These are phyloP conservation scores for Paramarasmius palmivorus DNA, from an alignment of 1,284 basidiomycete species.

Conservation along the genomic window DNA sequence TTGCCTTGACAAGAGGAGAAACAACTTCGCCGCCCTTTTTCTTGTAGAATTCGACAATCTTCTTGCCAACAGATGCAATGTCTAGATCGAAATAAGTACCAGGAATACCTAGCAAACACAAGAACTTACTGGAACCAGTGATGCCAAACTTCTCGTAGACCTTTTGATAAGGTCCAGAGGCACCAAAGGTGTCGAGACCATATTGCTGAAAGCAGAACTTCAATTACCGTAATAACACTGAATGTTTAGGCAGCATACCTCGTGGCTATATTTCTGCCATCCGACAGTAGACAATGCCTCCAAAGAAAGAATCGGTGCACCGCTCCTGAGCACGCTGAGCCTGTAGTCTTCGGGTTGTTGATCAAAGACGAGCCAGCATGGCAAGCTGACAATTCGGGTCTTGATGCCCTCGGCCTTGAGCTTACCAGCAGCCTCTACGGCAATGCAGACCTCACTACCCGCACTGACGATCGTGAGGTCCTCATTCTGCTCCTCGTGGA, in stretches of 20 bases:
- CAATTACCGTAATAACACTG: neutral
- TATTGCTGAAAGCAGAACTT: slow-evolving; percentile 53
- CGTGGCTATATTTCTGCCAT: slow-evolving; percentile 88
- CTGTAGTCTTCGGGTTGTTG: slow-evolving; percentile 81
- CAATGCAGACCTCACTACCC: slow-evolving; percentile 88
- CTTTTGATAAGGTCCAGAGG: slow-evolving; percentile 87
- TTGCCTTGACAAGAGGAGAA: slow-evolving; percentile 81
- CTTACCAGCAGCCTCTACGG: slow-evolving; percentile 80
- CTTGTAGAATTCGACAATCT: slow-evolving; percentile 89
- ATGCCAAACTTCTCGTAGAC: slow-evolving; percentile 90
- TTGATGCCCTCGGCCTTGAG: slow-evolving; percentile 79
- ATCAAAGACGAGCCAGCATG: slow-evolving; percentile 91
- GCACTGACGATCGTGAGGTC: slow-evolving; percentile 88
- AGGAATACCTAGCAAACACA: slow-evolving; percentile 8
- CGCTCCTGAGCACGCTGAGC: slow-evolving; percentile 83
- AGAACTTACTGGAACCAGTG: slow-evolving; percentile 75
- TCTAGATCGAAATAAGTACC: slow-evolving; percentile 38
- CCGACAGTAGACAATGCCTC: slow-evolving; percentile 84
- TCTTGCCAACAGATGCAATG: slow-evolving; percentile 81
- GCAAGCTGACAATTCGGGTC: slow-evolving; percentile 84
- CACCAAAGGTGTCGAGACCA: slow-evolving; percentile 81
- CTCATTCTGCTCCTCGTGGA: slow-evolving; percentile 76
- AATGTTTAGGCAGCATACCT: slow-evolving; percentile 39
- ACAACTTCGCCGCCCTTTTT: slow-evolving; percentile 71
- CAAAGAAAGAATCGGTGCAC: slow-evolving; percentile 87